phyloP scores from a whole-genome alignment of 495 filamentous ascomycete species.

The Xylaria scruposa region DNA sequence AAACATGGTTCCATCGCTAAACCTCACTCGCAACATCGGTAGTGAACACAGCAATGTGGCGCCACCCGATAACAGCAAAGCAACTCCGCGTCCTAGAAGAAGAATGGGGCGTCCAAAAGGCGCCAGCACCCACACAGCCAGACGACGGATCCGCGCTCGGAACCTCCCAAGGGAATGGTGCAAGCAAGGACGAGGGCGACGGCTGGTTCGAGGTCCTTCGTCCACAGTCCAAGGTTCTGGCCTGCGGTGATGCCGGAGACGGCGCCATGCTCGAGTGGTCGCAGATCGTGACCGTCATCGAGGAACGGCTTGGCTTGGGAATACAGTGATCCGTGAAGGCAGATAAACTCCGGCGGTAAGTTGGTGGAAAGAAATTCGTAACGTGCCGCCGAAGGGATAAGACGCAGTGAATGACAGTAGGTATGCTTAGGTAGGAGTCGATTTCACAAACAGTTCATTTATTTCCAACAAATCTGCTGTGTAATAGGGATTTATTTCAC shows the following conservation, averaged over 20 bases:
- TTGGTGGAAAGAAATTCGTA: too few species aligned
- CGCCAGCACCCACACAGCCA: background rate
- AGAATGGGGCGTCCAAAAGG: conserved; percentile 67
- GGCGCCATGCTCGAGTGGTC: conserved; percentile 83
- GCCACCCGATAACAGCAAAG: conserved; percentile 76
- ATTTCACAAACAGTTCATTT: background rate
- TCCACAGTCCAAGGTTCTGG: conserved; percentile 70
- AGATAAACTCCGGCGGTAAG: too few species aligned
- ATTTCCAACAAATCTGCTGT: background rate
- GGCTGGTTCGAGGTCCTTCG: conserved; percentile 80
- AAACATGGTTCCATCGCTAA: background rate
- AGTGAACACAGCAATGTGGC: conserved; percentile 91
- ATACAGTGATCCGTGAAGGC: too few species aligned
- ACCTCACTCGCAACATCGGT: background rate
- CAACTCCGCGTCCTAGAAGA: conserved; percentile 72
- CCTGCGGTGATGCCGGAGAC: conserved; percentile 80
- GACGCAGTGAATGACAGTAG: background rate
- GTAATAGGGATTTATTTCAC: background rate
- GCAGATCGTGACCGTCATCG: conserved; percentile 70
- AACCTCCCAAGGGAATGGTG: background rate
- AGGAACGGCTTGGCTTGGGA: conserved; percentile 51
- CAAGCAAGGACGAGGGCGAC: conserved; percentile 52
- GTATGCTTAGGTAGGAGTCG: background rate
- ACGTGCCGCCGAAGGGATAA: background rate
- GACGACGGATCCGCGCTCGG: background rate